Percentiles rank a stretch among this genome's conserved stretches.
Conservation (phyloP, 2,329 filamentous ascomycete species). For the Calonectria pseudoturangicola region DNA sequence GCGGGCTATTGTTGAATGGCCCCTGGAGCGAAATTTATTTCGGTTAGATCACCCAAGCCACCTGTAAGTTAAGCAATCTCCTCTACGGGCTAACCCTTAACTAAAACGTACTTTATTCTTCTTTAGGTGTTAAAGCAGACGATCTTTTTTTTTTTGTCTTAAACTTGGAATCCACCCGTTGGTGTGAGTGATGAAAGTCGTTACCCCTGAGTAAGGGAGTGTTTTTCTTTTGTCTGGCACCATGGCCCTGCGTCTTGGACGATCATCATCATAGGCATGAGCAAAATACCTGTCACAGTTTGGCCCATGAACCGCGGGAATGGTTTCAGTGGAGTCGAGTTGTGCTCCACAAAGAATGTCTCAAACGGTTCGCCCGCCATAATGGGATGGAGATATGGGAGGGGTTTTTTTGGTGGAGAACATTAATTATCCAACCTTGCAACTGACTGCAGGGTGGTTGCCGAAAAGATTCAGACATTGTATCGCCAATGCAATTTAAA, state of each 20-base stretch:
- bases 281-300: not conserved
- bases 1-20: not conserved
- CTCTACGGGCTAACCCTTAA: not conserved
- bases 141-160: not conserved
- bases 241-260: not conserved
- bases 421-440: no score
- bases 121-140: not conserved
- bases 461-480: no score
- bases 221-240: not conserved
- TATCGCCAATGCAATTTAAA: no score
- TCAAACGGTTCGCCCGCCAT: no score
- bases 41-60: not conserved
- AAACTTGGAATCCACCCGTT: not conserved
- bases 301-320: not conserved
- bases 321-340: no score
- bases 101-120: conserved; percentile 1
- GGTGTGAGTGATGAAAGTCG: not conserved
- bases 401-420: no score
- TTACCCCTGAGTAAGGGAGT: not conserved
- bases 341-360: no score
- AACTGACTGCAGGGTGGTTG: no score
- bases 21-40: conserved; percentile 4
- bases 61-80: not conserved
- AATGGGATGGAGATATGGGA: no score
- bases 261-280: not conserved